A percentile compares a stretch with the other conserved stretches of the same genome.
These are phyloP conservation scores for Blepharisma stoltei DNA, from an alignment of 73 alveolate species.

Conservation along the genomic window DNA sequence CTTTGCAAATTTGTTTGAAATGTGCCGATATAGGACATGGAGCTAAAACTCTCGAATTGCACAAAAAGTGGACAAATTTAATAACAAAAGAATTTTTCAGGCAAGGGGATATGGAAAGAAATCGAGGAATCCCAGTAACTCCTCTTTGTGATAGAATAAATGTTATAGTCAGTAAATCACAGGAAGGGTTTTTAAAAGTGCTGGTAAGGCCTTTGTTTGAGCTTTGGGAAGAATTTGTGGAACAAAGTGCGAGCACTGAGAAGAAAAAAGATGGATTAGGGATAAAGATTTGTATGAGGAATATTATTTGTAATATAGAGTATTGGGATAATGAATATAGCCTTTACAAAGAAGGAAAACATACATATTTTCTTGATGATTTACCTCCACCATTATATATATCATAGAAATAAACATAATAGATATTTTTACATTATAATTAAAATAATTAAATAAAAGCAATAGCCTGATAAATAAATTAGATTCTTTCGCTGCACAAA, in stretches of 20 bases:
- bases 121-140: conserved; percentile 35
- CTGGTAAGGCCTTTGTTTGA: conserved; percentile 42
- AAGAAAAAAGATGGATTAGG: neutral
- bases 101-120: conserved; percentile 47
- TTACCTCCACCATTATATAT: too few species aligned
- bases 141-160: conserved; percentile 46
- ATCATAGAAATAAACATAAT: too few species aligned
- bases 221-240: conserved; percentile 18
- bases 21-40: conserved; percentile 49
- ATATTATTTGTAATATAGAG: neutral
- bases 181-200: conserved; percentile 30
- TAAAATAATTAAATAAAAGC: too few species aligned
- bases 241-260: neutral
- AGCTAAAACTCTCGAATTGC: conserved; percentile 35
- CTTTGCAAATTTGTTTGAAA: conserved; percentile 25
- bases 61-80: conserved; percentile 47
- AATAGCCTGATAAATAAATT: too few species aligned
- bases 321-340: neutral
- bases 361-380: too few species aligned
- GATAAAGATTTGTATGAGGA: conserved; percentile 1
- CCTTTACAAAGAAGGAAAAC: neutral
- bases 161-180: conserved; percentile 33
- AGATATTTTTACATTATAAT: too few species aligned
- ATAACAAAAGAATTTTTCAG: conserved; percentile 44
- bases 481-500: too few species aligned